Percentiles rank a stretch among this genome's conserved stretches.
Evolutionary conservation across 129 eudicot genomes (phyloP).

Genomic region (Centrapalus pauciflorus): DNA sequence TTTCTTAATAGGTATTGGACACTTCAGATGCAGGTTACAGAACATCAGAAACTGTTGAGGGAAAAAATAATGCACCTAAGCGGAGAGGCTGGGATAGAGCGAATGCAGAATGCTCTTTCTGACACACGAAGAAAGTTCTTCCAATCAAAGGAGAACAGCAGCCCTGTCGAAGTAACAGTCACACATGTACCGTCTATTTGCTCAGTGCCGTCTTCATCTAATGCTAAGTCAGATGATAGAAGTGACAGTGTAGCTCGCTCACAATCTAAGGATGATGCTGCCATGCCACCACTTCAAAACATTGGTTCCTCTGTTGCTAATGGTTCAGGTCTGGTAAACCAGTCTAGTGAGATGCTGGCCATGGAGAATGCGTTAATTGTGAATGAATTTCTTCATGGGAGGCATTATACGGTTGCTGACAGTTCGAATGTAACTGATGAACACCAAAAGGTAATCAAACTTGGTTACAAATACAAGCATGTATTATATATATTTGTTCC

Average conservation of each 20-base stretch:
- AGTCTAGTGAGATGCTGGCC: slow-evolving; percentile 27
- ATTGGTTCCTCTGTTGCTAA: slow-evolving; percentile 28
- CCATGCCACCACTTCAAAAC: slow-evolving; percentile 20
- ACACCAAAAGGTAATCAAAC: slow-evolving; percentile 35
- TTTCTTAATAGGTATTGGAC: slow-evolving; percentile 3
- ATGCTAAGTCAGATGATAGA: slow-evolving; percentile 11
- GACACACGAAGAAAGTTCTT: slow-evolving; percentile 60
- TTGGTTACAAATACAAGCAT: slow-evolving; percentile 5
- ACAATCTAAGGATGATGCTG: slow-evolving; percentile 42
- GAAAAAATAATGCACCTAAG: slow-evolving; percentile 73
- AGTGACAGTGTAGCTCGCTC: slow-evolving; percentile 44
- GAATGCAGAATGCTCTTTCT: slow-evolving; percentile 71
- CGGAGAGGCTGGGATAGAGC: slow-evolving; percentile 85
- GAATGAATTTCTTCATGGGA: slow-evolving; percentile 65
- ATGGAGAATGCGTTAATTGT: slow-evolving; percentile 65
- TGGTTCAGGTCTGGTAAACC: background rate
- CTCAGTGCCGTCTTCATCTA: slow-evolving; percentile 10
- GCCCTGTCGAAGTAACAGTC: slow-evolving; percentile 34
- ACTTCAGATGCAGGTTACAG: slow-evolving; percentile 51
- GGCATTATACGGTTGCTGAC: slow-evolving; percentile 33
- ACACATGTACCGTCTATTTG: slow-evolving; percentile 41
- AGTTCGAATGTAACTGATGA: slow-evolving; percentile 22
- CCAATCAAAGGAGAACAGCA: slow-evolving; percentile 52
- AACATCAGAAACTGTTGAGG: slow-evolving; percentile 76
- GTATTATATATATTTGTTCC: background rate